Percentiles rank a stretch among this genome's conserved stretches.
Conservation (phyloP, 768 basidiomycete genomes). For the Agrocybe praecox region DNA sequence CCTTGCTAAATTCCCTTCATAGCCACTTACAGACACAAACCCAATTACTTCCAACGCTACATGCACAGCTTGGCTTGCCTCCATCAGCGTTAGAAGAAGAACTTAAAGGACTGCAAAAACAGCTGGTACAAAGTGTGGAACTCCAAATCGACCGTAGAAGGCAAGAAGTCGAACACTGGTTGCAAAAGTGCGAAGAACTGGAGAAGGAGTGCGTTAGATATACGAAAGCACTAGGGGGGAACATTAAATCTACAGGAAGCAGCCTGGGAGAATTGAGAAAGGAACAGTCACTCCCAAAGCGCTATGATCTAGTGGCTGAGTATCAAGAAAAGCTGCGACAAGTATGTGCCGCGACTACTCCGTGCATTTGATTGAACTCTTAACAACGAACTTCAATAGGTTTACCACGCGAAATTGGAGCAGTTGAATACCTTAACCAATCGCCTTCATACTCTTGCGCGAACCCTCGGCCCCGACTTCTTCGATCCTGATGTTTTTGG, state of each 20-base stretch:
- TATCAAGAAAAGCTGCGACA: conserved; percentile 81
- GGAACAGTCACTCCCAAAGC: conserved; percentile 70
- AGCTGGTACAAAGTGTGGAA: conserved; percentile 77
- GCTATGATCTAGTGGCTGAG: conserved; percentile 68
- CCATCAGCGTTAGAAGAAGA: conserved; percentile 82
- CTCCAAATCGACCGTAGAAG: conserved; percentile 66
- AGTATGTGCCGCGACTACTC: conserved; percentile 58
- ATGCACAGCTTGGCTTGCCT: conserved; percentile 84
- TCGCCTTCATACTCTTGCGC: conserved; percentile 60
- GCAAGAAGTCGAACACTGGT: conserved; percentile 80
- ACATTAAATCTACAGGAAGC: conserved; percentile 65
- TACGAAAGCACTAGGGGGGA: conserved; percentile 69
- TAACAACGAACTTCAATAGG: conserved; percentile 30
- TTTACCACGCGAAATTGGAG: conserved; percentile 79
- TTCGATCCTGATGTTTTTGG: conserved; percentile 59
- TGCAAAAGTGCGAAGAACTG: conserved; percentile 58
- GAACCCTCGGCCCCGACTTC: conserved; percentile 63
- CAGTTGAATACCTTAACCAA: conserved; percentile 72
- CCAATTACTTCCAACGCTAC: conserved; percentile 78
- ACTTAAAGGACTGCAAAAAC: conserved; percentile 68
- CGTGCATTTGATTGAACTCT: background rate
- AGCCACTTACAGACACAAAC: conserved; percentile 81
- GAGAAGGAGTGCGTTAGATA: conserved; percentile 71
- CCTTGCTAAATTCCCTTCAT: conserved; percentile 76
- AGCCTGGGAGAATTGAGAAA: conserved; percentile 72